Percentiles rank a stretch among this genome's conserved stretches.
These are phyloP conservation scores for Neoarthrinium moseri DNA, from an alignment of 2,329 filamentous ascomycete genomes.

Conservation along the genomic window DNA sequence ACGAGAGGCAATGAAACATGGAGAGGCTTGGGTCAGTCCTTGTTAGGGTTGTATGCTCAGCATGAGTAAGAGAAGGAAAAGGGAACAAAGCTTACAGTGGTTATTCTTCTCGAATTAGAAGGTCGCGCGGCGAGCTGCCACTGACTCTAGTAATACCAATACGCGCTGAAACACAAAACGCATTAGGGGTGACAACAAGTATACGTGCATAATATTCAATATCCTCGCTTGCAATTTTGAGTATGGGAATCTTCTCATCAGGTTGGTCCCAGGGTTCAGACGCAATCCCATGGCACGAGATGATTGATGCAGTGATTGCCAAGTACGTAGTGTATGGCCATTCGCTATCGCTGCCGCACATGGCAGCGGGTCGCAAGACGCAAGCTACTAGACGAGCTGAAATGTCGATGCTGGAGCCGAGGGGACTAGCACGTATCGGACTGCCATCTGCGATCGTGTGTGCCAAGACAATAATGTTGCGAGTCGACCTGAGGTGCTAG, in stretches of 20 bases:
- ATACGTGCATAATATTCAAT: no score
- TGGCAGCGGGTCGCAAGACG: not conserved
- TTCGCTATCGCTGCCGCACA: not conserved
- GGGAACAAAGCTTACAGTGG: not conserved
- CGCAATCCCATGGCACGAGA: no score
- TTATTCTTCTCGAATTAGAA: not conserved
- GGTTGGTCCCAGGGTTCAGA: no score
- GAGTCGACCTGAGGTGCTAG: not conserved
- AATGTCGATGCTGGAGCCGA: constrained; percentile 7
- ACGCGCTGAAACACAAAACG: not conserved
- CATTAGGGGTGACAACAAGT: no score
- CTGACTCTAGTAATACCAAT: not conserved
- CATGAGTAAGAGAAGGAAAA: constrained; percentile 2
- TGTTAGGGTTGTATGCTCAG: no score
- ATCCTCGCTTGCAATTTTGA: no score
- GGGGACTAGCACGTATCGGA: constrained; percentile 4
- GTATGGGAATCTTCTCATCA: no score
- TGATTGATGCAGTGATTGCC: no score
- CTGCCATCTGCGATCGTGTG: constrained; percentile 7
- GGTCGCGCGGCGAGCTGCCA: no score
- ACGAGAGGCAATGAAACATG: no score
- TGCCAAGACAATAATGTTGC: constrained; percentile 7
- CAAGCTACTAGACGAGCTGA: constrained; percentile 1
- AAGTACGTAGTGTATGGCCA: no score
- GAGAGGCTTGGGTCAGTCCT: no score